phyloP scores from a whole-genome alignment of 176 grass and related monocot genomes.

The Melocanna baccifera region DNA sequence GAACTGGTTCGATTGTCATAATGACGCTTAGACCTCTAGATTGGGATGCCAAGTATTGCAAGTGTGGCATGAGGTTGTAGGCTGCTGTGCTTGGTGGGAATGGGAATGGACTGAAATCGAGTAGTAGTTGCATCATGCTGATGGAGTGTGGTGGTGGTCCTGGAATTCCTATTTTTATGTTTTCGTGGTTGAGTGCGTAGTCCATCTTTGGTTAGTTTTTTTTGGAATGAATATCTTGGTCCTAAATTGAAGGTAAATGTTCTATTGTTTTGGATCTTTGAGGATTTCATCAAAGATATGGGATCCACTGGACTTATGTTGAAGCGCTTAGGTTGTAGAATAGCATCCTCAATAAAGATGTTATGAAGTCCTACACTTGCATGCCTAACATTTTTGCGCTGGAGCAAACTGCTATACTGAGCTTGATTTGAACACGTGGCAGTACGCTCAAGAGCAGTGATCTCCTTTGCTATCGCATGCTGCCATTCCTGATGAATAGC shows the following conservation, averaged over 20 bases:
- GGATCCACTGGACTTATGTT: neutral
- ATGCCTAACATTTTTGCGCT: neutral
- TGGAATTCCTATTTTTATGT: constrained; percentile 28
- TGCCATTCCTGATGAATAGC: too few species aligned
- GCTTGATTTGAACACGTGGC: neutral
- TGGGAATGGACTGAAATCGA: neutral
- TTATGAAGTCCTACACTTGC: neutral
- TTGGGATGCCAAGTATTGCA: constrained; percentile 13
- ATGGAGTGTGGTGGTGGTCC: constrained; percentile 44
- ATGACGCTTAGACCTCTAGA: constrained; percentile 18
- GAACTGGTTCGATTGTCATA: neutral
- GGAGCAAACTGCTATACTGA: neutral
- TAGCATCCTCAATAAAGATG: neutral
- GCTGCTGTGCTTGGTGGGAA: constrained; percentile 23
- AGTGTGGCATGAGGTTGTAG: constrained; percentile 14
- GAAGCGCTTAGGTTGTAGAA: neutral
- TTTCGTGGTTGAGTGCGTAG: constrained; percentile 20
- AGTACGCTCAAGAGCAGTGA: too few species aligned
- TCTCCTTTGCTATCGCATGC: too few species aligned
- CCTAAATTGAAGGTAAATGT: constrained; percentile 29
- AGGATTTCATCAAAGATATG: neutral
- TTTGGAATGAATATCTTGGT: constrained; percentile 39
- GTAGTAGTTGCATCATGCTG: constrained; percentile 47
- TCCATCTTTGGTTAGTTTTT: constrained; percentile 41
- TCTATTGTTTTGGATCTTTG: constrained; percentile 32